Evolutionary conservation across 2,329 filamentous ascomycete species (phyloP).

Genomic region (Xylariaceae sp.): DNA sequence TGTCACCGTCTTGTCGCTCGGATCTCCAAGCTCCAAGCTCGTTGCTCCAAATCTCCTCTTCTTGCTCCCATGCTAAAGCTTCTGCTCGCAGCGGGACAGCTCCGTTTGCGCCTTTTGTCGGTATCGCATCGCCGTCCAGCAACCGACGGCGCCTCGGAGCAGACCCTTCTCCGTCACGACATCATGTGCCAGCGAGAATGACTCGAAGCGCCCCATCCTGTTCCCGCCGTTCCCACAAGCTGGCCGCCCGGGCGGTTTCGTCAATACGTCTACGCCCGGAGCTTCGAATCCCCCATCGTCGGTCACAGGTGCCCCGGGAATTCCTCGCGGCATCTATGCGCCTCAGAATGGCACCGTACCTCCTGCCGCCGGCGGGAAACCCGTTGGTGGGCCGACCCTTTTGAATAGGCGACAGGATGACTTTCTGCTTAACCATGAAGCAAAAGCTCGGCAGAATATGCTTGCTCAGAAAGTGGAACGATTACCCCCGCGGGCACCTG

Average conservation of each 20-base stretch:
- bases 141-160: background rate
- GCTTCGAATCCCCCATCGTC: background rate
- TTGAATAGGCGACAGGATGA: background rate
- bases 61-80: slow-evolving; percentile 13
- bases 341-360: background rate
- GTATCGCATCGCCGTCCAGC: slow-evolving; percentile 13
- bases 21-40: too few species aligned
- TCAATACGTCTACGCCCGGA: background rate
- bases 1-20: too few species aligned
- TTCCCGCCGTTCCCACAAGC: background rate
- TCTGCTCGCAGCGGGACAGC: slow-evolving; percentile 24
- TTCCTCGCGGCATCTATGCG: background rate
- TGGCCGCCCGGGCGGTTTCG: background rate
- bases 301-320: background rate
- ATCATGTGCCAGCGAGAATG: background rate
- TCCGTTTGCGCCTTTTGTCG: slow-evolving; percentile 26
- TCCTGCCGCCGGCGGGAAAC: background rate
- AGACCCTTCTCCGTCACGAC: slow-evolving; percentile 3
- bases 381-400: background rate
- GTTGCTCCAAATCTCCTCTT: background rate
- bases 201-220: background rate
- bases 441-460: background rate
- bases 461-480: background rate
- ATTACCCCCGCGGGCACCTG: too few species aligned
- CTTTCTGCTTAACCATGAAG: background rate